Base-by-base conservation (phyloP, 495 filamentous ascomycete species). In the Letharia lupina region DNA sequence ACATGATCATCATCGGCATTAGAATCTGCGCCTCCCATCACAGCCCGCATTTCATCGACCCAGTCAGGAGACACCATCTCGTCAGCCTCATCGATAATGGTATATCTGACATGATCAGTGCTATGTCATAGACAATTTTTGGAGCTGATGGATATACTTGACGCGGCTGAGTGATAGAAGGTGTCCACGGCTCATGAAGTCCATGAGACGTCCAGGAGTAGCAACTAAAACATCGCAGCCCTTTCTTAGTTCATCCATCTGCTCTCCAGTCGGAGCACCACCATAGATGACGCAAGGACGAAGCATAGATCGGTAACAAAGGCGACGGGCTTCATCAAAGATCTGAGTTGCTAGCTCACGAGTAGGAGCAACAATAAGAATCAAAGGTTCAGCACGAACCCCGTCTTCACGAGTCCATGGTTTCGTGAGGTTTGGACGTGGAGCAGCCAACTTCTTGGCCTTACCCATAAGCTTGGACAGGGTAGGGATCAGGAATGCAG, bases 51-150 rank as follows among this genome's bases (percentile, higher is more conserved):
- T 2, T 90, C 85, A 0, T 81, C 76, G 58, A 88, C 80, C 91
- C 92, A 96, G 71, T 91, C 89, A 0, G 75, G 48, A 8, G 87
- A 73, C 0, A 98, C 83, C 81, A 98, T 85, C 77, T 97, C 92
- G 73, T 98, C 94, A 1, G 94, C 94, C 74, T 98, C 94, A 62
- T 98, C 94, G 67, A 98, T 88, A 63, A 98, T 85, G 68, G 94
- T 87, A 75, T 84, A 90, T 69, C 86, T 90, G 52, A 39, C 37
- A 44, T 54, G 35, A 61, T 39, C 35, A 70, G 18, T 42, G 18
- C 28, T 60, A 52, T 66, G 56, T 70, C 70, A 41, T 61, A 64
- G 42, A n/a, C 9, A 18, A 41, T 40, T 78, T 68, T 45, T 50
- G 20, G 7, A 18, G 11, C 10, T 31, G 23, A 20, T 57, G 18